phyloP scores from a whole-genome alignment of 1,139 yeast genomes.

The Schwanniomyces etchellsii region DNA sequence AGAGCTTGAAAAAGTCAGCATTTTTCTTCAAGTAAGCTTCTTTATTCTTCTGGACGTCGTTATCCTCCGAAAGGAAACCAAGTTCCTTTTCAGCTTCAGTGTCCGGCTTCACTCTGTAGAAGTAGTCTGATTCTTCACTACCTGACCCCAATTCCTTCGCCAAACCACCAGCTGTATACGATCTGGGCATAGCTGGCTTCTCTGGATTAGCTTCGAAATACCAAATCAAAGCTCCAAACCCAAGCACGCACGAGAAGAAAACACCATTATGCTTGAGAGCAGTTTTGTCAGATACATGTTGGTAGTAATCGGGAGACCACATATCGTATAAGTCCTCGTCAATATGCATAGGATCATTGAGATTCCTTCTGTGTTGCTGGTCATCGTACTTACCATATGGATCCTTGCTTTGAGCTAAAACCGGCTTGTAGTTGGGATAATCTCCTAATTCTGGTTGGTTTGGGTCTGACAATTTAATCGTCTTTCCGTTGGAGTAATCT shows the following conservation, averaged over 20 bases:
- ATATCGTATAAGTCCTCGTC: constrained; percentile 72
- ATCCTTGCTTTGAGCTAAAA: constrained; percentile 58
- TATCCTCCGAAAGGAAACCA: constrained; percentile 32
- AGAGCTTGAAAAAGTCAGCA: constrained; percentile 31
- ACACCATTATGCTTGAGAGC: constrained; percentile 52
- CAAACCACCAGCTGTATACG: constrained; percentile 70
- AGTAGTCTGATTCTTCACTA: constrained; percentile 39
- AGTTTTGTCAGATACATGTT: constrained; percentile 51
- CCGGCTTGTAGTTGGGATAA: constrained; percentile 36
- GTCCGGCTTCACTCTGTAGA: constrained; percentile 42
- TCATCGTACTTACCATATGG: constrained; percentile 76
- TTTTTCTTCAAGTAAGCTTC: constrained; percentile 31
- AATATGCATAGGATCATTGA: constrained; percentile 64
- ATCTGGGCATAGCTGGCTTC: constrained; percentile 71
- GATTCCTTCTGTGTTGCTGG: constrained; percentile 76
- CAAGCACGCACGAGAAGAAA: constrained; percentile 52
- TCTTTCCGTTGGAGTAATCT: constrained; percentile 37
- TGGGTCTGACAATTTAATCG: constrained; percentile 40
- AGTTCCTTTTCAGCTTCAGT: constrained; percentile 33
- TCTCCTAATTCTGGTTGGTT: constrained; percentile 41
- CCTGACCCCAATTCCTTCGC: constrained; percentile 69
- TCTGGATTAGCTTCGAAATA: constrained; percentile 63
- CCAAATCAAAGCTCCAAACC: constrained; percentile 50
- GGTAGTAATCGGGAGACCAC: constrained; percentile 83
- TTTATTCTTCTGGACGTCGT: constrained; percentile 21